Evolutionary conservation across 1,139 yeast species (phyloP).

Genomic region (Zygoascus meyerae): DNA sequence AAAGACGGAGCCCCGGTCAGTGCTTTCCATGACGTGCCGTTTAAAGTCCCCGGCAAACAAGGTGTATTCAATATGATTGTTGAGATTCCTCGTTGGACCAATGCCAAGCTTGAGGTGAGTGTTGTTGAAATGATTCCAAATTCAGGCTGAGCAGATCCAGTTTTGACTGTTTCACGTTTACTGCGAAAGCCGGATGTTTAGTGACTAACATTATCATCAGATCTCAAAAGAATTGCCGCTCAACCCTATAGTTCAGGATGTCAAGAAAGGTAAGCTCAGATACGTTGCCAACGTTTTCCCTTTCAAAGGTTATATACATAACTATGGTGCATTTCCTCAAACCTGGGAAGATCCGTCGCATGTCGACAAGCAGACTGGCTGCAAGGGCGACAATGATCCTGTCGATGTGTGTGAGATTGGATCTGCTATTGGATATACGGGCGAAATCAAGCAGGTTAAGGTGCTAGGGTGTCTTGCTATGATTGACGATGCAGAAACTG

Average conservation of each 20-base stretch:
- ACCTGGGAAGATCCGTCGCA: slow-evolving; percentile 92
- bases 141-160: too few species aligned
- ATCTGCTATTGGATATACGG: slow-evolving; percentile 60
- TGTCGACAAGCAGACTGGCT: slow-evolving; percentile 50
- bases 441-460: slow-evolving; percentile 75
- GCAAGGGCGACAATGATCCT: slow-evolving; percentile 82
- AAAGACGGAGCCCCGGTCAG: slow-evolving; percentile 53
- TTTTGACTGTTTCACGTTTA: background rate
- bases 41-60: slow-evolving; percentile 52
- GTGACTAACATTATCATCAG: slow-evolving; percentile 15
- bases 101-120: slow-evolving; percentile 65
- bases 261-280: slow-evolving; percentile 76
- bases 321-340: slow-evolving; percentile 92
- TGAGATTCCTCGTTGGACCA: slow-evolving; percentile 88
- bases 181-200: background rate
- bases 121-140: background rate
- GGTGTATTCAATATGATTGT: slow-evolving; percentile 68
- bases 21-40: slow-evolving; percentile 86
- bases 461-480: slow-evolving; percentile 82
- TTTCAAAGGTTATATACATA: slow-evolving; percentile 84
- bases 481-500: slow-evolving; percentile 89
- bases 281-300: slow-evolving; percentile 87
- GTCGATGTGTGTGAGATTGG: slow-evolving; percentile 90
- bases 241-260: slow-evolving; percentile 83
- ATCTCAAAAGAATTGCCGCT: slow-evolving; percentile 59